Evolutionary conservation across 176 grass and related monocot species (phyloP), one percentile per base, ranked within the genome.

Genomic region (Eragrostis curvula): DNA sequence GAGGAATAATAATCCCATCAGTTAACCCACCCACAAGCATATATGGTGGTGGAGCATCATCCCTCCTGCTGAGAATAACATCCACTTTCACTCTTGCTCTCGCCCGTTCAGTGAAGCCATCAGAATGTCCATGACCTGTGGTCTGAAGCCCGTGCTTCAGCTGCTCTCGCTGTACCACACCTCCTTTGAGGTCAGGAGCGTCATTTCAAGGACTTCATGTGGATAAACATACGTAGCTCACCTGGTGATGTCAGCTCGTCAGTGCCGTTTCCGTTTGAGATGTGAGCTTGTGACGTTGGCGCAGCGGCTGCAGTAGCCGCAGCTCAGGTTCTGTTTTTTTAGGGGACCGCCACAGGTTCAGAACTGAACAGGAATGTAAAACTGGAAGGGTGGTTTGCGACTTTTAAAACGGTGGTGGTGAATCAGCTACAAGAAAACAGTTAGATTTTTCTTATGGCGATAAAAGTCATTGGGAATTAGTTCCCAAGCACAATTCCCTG

Each of bases 401-500:
- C 52, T 9, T 55, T 57, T 81, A 0, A 49, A 47, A 41, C 42
- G 47, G 18, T 27, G 32, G 50, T 18, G 36, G 79, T 63, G 28
- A 50, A 18, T 27, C 57, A 6, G 23, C 7, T 43, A n/a, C 56
- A 23, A 58, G 9, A 11, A 30, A 29, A 77, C 16, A 47, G 12
- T 41, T 51, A 46, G 8, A 40, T 51, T 65, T 66, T 53, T 11
- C 36, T 23, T 1, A 16, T 28, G 21, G 28, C 25, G 48, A 53
- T 12, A 62, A 60, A 85, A 62, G 70, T 75, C 68, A 17, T 10
- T 0, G 4, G 15, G 87, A 70, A 89, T 81, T 41, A 40, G 27
- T 89, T 81, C 87, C 13, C 56, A 18, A 40, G 81, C 51, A 88
- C 45, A 47, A 81, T 70, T 85, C 71, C 39, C 47, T 77, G 13